Evolutionary conservation across 192 early-diverging fungal species (phyloP).

Genomic region (Geosiphon pyriformis): DNA sequence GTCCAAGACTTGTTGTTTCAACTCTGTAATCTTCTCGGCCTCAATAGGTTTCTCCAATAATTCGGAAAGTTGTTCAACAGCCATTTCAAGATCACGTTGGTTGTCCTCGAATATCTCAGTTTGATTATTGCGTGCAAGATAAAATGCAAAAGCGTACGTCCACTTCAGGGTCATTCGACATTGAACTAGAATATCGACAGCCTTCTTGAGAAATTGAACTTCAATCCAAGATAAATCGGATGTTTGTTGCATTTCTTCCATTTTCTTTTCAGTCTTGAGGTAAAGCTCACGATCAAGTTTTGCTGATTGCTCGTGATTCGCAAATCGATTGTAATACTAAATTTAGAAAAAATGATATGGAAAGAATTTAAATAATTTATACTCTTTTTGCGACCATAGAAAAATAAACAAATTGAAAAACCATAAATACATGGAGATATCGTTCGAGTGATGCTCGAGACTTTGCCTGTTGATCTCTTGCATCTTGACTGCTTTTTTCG

Average conservation of each 20-base stretch:
- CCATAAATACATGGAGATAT: conserved; percentile 82
- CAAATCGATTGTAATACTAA: conserved; percentile 94
- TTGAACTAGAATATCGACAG: conserved; percentile 81
- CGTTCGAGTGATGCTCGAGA: conserved; percentile 81
- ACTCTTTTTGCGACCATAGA: not conserved
- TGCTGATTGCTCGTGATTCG: conserved; percentile 95
- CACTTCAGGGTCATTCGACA: conserved; percentile 94
- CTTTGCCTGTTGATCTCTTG: conserved; percentile 82
- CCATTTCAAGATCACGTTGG: conserved; percentile 97
- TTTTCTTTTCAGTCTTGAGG: conserved; percentile 85
- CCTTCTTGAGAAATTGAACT: conserved; percentile 92
- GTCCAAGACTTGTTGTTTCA: conserved; percentile 85
- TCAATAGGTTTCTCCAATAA: conserved; percentile 83
- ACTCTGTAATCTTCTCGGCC: conserved; percentile 65
- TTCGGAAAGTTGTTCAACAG: conserved; percentile 89
- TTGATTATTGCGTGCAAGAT: conserved; percentile 77
- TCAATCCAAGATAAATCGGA: conserved; percentile 95
- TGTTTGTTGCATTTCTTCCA: conserved; percentile 92
- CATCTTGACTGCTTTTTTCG: conserved; percentile 81
- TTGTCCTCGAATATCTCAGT: conserved; percentile 96
- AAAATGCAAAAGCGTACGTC: conserved; percentile 98
- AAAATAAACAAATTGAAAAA: not conserved
- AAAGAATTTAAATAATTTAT: conserved; percentile 2
- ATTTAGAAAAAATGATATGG: conserved; percentile 8
- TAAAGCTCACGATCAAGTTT: conserved; percentile 77